Conservation (phyloP, 257 asterid genomes). For the Echium plantagineum region DNA sequence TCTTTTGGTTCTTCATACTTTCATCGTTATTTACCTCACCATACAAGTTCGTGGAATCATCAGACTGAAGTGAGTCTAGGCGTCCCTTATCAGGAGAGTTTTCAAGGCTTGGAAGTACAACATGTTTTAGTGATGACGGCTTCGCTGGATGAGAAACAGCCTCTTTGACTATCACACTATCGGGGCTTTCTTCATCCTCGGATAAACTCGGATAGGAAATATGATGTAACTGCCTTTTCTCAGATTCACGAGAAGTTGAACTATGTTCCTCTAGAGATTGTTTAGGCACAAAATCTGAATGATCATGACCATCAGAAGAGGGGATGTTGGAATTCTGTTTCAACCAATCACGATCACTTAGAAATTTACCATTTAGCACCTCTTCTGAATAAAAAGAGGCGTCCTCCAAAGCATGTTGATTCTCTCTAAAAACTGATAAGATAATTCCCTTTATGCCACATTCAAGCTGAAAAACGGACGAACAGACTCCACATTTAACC, state of each 20-base stretch:
- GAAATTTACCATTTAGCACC: conserved; percentile 34
- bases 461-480: conserved; percentile 54
- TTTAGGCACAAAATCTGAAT: conserved; percentile 23
- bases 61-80: conserved; percentile 30
- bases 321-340: too few species aligned
- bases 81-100: too few species aligned
- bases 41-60: conserved; percentile 21
- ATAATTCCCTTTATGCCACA: conserved; percentile 36
- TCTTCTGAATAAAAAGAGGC: conserved; percentile 36
- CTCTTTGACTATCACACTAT: conserved; percentile 18
- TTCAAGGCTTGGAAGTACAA: conserved; percentile 15
- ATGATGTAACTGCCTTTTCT: conserved; percentile 33
- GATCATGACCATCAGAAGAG: background rate
- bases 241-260: conserved; percentile 30
- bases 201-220: conserved; percentile 41
- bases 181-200: conserved; percentile 38
- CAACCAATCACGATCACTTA: conserved; percentile 13
- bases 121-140: conserved; percentile 22
- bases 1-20: conserved; percentile 34
- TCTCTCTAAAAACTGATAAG: conserved; percentile 38
- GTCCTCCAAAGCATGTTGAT: conserved; percentile 36
- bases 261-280: conserved; percentile 26
- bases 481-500: conserved; percentile 83
- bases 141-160: conserved; percentile 28
- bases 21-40: conserved; percentile 37